Conservation (phyloP, 2,329 filamentous ascomycete genomes). For the Fusarium musae region DNA sequence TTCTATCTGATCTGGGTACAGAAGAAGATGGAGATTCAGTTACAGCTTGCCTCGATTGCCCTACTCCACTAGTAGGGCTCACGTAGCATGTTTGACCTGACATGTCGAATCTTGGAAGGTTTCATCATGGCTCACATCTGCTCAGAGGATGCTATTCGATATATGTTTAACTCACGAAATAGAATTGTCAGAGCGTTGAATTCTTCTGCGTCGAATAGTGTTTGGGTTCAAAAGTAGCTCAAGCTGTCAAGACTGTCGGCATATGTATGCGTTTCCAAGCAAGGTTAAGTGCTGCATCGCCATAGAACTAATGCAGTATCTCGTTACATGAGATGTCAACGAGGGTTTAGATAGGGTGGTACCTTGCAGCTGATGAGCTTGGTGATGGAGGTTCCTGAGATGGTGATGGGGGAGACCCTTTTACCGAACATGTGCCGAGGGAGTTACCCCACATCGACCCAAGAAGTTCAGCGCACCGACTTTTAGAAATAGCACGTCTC, state of each 20-base stretch:
- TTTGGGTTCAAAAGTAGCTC: neutral
- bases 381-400: neutral
- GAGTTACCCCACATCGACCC: conserved; percentile 51
- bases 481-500: conserved; percentile 51
- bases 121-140: neutral
- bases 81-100: neutral
- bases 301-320: neutral
- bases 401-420: neutral
- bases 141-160: neutral
- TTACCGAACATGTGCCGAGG: conserved; percentile 29
- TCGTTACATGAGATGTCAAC: neutral
- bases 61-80: conserved; percentile 11
- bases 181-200: neutral
- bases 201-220: neutral
- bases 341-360: neutral
- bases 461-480: conserved; percentile 53
- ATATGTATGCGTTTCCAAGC: neutral
- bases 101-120: neutral
- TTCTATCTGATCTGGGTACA: neutral
- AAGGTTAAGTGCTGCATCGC: neutral
- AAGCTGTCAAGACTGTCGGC: neutral
- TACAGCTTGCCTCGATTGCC: conserved; percentile 2
- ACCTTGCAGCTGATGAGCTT: neutral
- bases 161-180: neutral
- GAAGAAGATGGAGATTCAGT: neutral